A percentile compares a stretch with the other conserved stretches of the same genome.
Evolutionary conservation across 495 filamentous ascomycete genomes (phyloP).

Genomic region (Hypoxylon intermedium): DNA sequence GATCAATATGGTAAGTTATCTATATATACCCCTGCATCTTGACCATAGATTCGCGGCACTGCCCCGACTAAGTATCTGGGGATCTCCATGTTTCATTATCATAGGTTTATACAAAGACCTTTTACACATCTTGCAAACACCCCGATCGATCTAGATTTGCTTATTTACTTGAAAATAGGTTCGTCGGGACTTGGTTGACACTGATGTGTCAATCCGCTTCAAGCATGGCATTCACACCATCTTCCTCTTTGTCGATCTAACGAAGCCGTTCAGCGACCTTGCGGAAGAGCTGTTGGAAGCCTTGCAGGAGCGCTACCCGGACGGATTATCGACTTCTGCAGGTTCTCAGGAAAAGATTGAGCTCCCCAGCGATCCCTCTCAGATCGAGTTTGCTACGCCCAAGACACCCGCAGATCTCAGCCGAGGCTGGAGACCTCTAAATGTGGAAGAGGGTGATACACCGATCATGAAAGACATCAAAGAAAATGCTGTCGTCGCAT

Average conservation of each 20-base stretch:
- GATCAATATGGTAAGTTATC: constrained; percentile 36
- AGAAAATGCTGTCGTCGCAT: constrained; percentile 72
- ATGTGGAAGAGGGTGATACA: constrained; percentile 44
- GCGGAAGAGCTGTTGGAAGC: constrained; percentile 69
- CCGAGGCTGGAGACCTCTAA: constrained; percentile 52
- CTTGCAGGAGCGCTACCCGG: constrained; percentile 55
- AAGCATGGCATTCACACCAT: constrained; percentile 82
- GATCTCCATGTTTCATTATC: no score
- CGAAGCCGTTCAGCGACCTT: constrained; percentile 64
- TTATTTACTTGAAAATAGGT: no score
- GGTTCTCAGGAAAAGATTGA: constrained; percentile 31
- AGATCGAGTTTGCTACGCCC: constrained; percentile 51
- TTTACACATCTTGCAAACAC: no score
- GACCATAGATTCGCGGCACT: no score
- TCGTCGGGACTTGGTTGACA: constrained; percentile 39
- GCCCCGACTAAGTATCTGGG: no score
- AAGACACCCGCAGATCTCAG: constrained; percentile 42
- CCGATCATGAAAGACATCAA: constrained; percentile 49
- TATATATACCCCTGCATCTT: no score
- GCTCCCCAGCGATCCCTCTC: constrained; percentile 48
- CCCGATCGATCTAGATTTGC: no score
- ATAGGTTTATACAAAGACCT: no score
- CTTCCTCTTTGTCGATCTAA: constrained; percentile 70
- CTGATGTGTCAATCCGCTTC: constrained; percentile 72
- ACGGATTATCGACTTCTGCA: constrained; percentile 48